phyloP scores from a whole-genome alignment of 192 early-diverging fungal species.

The Coemansia asiatica region DNA sequence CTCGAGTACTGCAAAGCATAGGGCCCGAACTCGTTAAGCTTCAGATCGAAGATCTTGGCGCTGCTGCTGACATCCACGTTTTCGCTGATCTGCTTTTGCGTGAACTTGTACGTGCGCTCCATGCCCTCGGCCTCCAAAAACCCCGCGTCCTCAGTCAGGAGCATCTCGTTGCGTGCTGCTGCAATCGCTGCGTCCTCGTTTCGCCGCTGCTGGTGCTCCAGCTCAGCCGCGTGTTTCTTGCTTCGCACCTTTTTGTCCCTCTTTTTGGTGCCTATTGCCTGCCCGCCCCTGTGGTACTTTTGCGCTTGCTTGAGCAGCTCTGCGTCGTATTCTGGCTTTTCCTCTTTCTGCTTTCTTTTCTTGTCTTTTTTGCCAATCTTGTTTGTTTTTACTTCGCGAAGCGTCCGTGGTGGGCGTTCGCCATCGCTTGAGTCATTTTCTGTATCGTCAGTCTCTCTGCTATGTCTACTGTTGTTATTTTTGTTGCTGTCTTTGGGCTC shows the following conservation, averaged over 20 bases:
- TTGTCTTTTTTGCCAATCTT: not conserved
- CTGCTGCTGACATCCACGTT: constrained; percentile 73
- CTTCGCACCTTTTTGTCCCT: constrained; percentile 47
- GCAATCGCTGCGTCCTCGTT: constrained; percentile 66
- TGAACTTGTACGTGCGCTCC: constrained; percentile 86
- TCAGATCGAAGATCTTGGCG: constrained; percentile 78
- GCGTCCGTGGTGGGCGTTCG: constrained; percentile 15
- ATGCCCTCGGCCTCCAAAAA: constrained; percentile 85
- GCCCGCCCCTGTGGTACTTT: constrained; percentile 41
- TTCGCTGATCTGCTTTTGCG: constrained; percentile 66
- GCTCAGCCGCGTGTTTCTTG: constrained; percentile 64
- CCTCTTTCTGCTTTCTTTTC: constrained; percentile 3
- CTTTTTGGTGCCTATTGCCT: not conserved
- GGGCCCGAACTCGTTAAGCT: constrained; percentile 79
- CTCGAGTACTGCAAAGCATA: constrained; percentile 89
- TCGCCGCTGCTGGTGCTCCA: constrained; percentile 63
- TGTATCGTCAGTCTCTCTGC: not conserved
- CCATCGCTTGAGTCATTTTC: constrained; percentile 7
- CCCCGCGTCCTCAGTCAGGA: constrained; percentile 75
- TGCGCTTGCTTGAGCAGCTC: constrained; percentile 14
- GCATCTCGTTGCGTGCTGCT: constrained; percentile 76
- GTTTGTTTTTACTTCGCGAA: constrained; percentile 6
- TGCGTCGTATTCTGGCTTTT: constrained; percentile 12
- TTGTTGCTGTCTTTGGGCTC: not conserved
- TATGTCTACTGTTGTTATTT: constrained; percentile 1